Base-by-base conservation (phyloP, 129 eudicot species). In the Escallonia rubra region DNA sequence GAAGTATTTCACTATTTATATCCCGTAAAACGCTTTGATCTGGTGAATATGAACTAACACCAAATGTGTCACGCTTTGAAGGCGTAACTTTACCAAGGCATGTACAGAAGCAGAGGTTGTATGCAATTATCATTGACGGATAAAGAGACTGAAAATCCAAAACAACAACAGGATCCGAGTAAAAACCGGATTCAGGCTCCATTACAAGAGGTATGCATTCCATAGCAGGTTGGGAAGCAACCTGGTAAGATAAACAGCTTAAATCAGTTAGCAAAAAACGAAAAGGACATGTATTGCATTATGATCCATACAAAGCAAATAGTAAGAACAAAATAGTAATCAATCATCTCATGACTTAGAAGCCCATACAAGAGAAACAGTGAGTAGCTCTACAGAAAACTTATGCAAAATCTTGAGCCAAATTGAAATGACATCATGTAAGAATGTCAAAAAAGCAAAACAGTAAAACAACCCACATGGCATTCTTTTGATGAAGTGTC, bases 111-210 rank as follows among this genome's bases (percentile, higher is more conserved):
- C 99, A 93, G 63, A 93, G 99, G 72, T 93, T 89, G 76, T 93
- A 93, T 54, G 92, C 96, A 59, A 93, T 93, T 42, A 93, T 90
- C 96, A 93, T 93, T 65, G 99, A 93, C 72, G 96, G 99, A 89
- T 93, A 93, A 23, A 93, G 93, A 59, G 99, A 89, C 72, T 93
- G 96, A 76, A 93, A 93, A 79, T 93, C 99, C 67, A 93, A 75
- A 65, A 93, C 96, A 47, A 93, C 73, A 46, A 93, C 96, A 8
- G 99, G 99, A 67, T 93, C 99, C 64, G 96, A 72, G 79, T 93
- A 93, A 71, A 89, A 93, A 7, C 90, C 90, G 70, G 99, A 93
- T 77, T 93, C 96, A 69, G 99, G 99, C 82, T 93, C 99, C 99
- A 93, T 89, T 23, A 93, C 99, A 75, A 93, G 99, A 60, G 99